These are phyloP conservation scores for Tricholoma bakamatsutake DNA, from an alignment of 768 basidiomycete genomes.

Conservation along the genomic window DNA sequence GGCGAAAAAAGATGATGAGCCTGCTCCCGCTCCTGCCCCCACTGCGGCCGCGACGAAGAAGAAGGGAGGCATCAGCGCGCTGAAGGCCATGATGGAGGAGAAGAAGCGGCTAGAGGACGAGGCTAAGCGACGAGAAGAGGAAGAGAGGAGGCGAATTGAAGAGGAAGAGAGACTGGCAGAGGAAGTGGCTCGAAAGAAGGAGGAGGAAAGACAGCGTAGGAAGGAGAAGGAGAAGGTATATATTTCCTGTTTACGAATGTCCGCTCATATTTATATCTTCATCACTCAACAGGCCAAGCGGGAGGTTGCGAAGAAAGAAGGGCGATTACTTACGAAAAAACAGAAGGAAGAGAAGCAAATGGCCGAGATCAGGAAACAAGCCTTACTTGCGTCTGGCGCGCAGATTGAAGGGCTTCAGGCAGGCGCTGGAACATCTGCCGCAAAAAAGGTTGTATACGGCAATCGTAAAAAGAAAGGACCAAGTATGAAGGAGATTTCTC, in stretches of 20 bases:
- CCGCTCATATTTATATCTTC: slow-evolving; percentile 5
- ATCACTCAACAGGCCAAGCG: slow-evolving; percentile 63
- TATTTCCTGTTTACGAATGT: not conserved
- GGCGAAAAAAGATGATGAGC: slow-evolving; percentile 54
- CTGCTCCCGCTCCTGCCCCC: slow-evolving; percentile 33
- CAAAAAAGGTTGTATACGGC: slow-evolving; percentile 79
- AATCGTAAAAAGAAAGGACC: slow-evolving; percentile 76
- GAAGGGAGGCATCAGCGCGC: slow-evolving; percentile 73
- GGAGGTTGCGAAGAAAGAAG: slow-evolving; percentile 90
- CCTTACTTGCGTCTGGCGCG: slow-evolving; percentile 83
- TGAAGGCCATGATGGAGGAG: slow-evolving; percentile 90
- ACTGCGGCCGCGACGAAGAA: slow-evolving; percentile 51
- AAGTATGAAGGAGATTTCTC: slow-evolving; percentile 44
- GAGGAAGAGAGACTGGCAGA: slow-evolving; percentile 79
- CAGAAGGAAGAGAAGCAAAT: slow-evolving; percentile 91
- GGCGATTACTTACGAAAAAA: slow-evolving; percentile 91
- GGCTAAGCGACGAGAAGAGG: slow-evolving; percentile 61
- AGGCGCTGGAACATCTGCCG: slow-evolving; percentile 32
- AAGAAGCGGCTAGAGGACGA: slow-evolving; percentile 88
- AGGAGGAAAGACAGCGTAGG: slow-evolving; percentile 76
- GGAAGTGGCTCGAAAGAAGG: slow-evolving; percentile 71
- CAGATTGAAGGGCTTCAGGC: slow-evolving; percentile 83
- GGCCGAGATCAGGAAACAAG: slow-evolving; percentile 87
- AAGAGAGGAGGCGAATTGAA: slow-evolving; percentile 75
- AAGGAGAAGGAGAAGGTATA: slow-evolving; percentile 87